Evolutionary conservation across 2,329 filamentous ascomycete genomes (phyloP).

Genomic region (Coniochaeta hoffmannii): DNA sequence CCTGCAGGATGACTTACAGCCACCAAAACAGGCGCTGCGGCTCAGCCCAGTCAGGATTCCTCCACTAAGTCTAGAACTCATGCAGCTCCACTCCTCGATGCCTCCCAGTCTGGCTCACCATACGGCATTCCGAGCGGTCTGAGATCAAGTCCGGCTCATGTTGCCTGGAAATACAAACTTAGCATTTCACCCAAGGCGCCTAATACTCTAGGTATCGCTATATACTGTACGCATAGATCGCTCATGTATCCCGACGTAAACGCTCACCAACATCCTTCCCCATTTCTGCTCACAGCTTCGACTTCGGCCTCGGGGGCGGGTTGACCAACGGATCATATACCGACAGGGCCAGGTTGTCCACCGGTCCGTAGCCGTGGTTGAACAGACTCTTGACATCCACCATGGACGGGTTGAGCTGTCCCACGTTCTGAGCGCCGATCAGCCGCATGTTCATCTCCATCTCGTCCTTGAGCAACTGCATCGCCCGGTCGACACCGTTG

Average conservation of each 20-base stretch:
- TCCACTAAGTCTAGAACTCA: background rate
- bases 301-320: constrained; percentile 40
- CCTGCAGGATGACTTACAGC: background rate
- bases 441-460: constrained; percentile 99
- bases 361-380: constrained; percentile 40
- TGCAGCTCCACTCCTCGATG: no score
- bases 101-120: no score
- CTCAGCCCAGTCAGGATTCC: background rate
- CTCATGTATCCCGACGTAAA: background rate
- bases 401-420: constrained; percentile 72
- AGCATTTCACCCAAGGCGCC: background rate
- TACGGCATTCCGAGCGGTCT: no score
- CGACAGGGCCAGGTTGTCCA: constrained; percentile 37
- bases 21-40: background rate
- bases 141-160: no score
- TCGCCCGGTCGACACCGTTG: constrained; percentile 81
- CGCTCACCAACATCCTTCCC: constrained; percentile 2
- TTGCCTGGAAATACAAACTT: background rate
- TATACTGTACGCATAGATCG: background rate
- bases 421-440: constrained; percentile 69
- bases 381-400: constrained; percentile 68
- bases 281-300: constrained; percentile 36
- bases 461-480: constrained; percentile 90
- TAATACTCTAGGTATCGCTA: background rate
- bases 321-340: constrained; percentile 47